Conservation (phyloP, 305 asterid genomes). For the Fraxinus velutina region DNA sequence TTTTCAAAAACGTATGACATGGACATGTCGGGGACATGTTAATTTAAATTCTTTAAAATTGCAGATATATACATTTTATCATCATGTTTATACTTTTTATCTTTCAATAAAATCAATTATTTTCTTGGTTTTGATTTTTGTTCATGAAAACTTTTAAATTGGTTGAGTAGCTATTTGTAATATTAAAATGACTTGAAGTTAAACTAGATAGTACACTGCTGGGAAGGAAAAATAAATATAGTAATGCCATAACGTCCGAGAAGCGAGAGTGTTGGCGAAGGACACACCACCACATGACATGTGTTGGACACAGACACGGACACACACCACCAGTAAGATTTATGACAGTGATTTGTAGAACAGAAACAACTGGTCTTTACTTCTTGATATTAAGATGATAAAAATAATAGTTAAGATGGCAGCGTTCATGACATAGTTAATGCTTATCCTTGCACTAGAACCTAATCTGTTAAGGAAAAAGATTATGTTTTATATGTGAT, state of each 20-base stretch:
- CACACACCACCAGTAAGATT: neutral
- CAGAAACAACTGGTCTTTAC: neutral
- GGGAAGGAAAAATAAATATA: neutral
- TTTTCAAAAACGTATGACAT: neutral
- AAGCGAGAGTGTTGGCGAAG: neutral
- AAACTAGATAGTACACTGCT: neutral
- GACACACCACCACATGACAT: neutral
- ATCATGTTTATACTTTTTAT: neutral
- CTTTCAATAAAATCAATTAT: neutral
- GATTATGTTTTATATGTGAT: neutral
- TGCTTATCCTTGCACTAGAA: neutral
- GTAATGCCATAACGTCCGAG: neutral
- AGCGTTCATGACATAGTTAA: neutral
- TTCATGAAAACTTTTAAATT: neutral
- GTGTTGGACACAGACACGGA: neutral
- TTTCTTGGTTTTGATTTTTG: neutral
- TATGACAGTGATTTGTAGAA: neutral
- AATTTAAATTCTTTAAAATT: neutral
- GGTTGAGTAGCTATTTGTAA: neutral
- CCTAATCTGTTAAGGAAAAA: neutral
- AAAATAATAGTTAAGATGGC: neutral
- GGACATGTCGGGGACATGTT: neutral
- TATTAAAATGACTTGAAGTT: neutral
- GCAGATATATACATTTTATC: neutral
- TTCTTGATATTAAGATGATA: neutral